Base-by-base conservation (phyloP, 2,329 filamentous ascomycete genomes). In the Hymenoscyphus fraxineus region DNA sequence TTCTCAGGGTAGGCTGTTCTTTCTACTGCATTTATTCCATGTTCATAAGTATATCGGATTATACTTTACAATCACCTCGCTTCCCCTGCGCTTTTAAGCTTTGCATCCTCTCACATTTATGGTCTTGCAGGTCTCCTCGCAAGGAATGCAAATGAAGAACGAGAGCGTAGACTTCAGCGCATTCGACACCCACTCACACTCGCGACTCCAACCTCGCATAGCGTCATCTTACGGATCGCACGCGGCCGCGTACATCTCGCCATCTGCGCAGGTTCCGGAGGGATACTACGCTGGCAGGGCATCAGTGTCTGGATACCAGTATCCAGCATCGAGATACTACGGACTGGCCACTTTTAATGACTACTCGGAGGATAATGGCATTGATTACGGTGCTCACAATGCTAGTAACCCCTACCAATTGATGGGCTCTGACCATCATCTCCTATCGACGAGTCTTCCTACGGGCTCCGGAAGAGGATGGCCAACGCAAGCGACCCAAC, bases 1-100 rank as follows among this genome's bases (percentile, higher is more conserved):
- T 96, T 73, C 80, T 96, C 68, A 85, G 94, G 77, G 94, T 96
- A 82, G 74, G 78, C 65, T 58, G 47, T 15, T 13, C 22, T 10
- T 58, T 19, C 22, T 31, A 16, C 31, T 51, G 12, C 55, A 40
- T 44, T 16, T 38, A 6, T 22, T 61, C 55, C 27, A 27, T 27
- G 27, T 27, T 27, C 27, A 27, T 27, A 27, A 27, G 27, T 27
- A 3, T 27, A 27, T 27, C 27, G 27, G 27, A 27, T 27, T 27
- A 27, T 27, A 27, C 27, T 27, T 27, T 27, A 27, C 27, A 27
- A 27, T 27, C 27, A 27, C 27, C 3, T 27, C 35, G 35, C 35
- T 35, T 35, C 35, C 6, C 6, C 35, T 35, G 35, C 35, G 35
- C 35, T 35, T 35, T 35, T 27, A 27, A 27, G 27, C 27, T 27